A percentile compares a stretch with the other conserved stretches of the same genome.
Conservation (phyloP, 192 early-diverging fungal species). For the Gonapodya prolifera region DNA sequence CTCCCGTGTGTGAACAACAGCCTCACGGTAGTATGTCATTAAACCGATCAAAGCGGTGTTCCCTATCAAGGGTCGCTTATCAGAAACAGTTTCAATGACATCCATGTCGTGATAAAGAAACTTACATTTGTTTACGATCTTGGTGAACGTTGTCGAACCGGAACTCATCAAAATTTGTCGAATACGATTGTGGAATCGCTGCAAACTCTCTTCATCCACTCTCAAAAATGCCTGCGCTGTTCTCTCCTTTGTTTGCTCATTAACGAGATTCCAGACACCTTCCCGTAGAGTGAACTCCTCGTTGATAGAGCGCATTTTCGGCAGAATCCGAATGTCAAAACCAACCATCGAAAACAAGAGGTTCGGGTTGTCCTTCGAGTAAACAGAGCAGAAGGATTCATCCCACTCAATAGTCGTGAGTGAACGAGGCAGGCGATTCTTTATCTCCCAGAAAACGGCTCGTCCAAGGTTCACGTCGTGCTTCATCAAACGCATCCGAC, state of each 20-base stretch:
- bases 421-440: constrained; percentile 90
- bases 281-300: constrained; percentile 84
- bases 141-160: constrained; percentile 93
- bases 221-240: constrained; percentile 94
- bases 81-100: constrained; percentile 6
- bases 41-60: constrained; percentile 71
- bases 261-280: constrained; percentile 88
- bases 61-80: constrained; percentile 17
- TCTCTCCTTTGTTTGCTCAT: constrained; percentile 94
- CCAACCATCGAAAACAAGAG: constrained; percentile 81
- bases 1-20: constrained; percentile 94
- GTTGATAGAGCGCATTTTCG: constrained; percentile 68
- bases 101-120: constrained; percentile 53
- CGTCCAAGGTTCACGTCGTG: constrained; percentile 96
- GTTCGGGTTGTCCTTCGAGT: constrained; percentile 96
- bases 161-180: constrained; percentile 97
- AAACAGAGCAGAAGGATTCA: constrained; percentile 89
- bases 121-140: constrained; percentile 99
- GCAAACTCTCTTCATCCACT: constrained; percentile 88
- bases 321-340: constrained; percentile 92
- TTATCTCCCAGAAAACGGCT: constrained; percentile 99
- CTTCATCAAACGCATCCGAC: constrained; percentile 98
- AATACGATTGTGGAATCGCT: constrained; percentile 89
- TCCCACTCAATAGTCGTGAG: constrained; percentile 98
- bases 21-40: constrained; percentile 98